Evolutionary conservation across 495 filamentous ascomycete species (phyloP), one percentile per base, ranked within the genome.

Genomic region (Astrothelium macrocarpum): DNA sequence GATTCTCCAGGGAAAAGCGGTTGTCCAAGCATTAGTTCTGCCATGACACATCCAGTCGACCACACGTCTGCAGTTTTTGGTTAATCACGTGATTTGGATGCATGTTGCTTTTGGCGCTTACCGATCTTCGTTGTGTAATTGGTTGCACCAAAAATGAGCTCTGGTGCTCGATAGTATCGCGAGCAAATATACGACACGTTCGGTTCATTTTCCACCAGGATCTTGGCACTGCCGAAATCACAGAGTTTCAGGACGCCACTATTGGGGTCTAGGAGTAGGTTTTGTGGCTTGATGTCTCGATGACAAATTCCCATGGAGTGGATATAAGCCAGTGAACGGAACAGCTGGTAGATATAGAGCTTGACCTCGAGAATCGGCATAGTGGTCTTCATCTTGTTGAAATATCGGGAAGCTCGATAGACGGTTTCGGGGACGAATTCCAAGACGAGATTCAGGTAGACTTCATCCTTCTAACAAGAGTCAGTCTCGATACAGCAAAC

Each of bases 121-220:
- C 94, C 94, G 75, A 99, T 99, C 79, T 98, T 99, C 67, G 94
- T 97, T 58, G 95, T 97, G 80, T 99, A 99, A 74, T 99, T 99
- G 36, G 95, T 97, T 14, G 94, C 94, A 62, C 94, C 95, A 72
- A 99, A 99, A 71, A 99, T 97, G 77, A 98, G 81, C 78, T 99
- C 94, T 2, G 94, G 94, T 36, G 94, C 94, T 70, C 94, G 85
- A 80, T 99, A 99, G 79, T 99, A 99, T 59, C 95, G 88, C 56
- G 94, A 99, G 80, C 94, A 99, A 71, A 99, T 99, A 79, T 99
- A 99, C 32, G 94, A 99, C 39, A 99, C 94, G 70, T 99, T 99
- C 1, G 94, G 94, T 79, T 99, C 94, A 68, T 99, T 97, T 76
- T 96, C 92, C 32, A 99, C 92, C 65, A 99, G 78, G 60, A 99